Evolutionary conservation across 352 stramenopile species (phyloP).

Genomic region (Phytophthora pseudosyringae): DNA sequence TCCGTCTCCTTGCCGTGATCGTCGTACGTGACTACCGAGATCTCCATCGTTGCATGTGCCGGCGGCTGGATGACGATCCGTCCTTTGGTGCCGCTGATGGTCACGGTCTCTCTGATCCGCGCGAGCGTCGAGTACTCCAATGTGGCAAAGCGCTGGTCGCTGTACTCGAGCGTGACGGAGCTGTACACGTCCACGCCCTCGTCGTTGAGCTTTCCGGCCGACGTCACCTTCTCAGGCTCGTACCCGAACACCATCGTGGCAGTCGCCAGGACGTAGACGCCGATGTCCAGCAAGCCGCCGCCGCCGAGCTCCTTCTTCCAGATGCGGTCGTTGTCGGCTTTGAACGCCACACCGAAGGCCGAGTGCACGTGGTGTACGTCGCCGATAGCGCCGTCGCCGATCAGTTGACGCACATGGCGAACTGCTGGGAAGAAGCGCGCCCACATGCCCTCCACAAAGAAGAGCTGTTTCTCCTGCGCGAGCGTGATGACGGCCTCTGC

Average conservation of each 20-base stretch:
- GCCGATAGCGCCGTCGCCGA: slow-evolving; percentile 50
- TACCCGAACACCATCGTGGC: slow-evolving; percentile 71
- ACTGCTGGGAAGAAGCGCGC: slow-evolving; percentile 86
- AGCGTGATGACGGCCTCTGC: slow-evolving; percentile 53
- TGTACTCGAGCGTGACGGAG: slow-evolving; percentile 65
- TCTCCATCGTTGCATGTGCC: slow-evolving; percentile 25
- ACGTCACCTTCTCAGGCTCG: slow-evolving; percentile 51
- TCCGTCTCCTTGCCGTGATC: slow-evolving; percentile 9
- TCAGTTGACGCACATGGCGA: slow-evolving; percentile 51
- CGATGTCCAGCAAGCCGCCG: slow-evolving; percentile 81
- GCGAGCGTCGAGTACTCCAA: slow-evolving; percentile 69
- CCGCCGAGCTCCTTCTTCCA: slow-evolving; percentile 77
- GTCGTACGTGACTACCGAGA: slow-evolving; percentile 26
- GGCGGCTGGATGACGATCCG: slow-evolving; percentile 65
- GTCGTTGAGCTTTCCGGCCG: slow-evolving; percentile 49
- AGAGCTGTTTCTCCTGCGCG: slow-evolving; percentile 25
- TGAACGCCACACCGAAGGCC: slow-evolving; percentile 32
- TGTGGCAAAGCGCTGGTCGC: slow-evolving; percentile 51
- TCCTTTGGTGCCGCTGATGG: slow-evolving; percentile 76
- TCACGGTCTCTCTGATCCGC: slow-evolving; percentile 67
- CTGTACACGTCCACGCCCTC: slow-evolving; percentile 66
- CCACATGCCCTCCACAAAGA: slow-evolving; percentile 88
- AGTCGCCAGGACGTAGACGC: slow-evolving; percentile 81
- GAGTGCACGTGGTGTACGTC: slow-evolving; percentile 58
- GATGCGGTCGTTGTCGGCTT: slow-evolving; percentile 58